Evolutionary conservation across 768 basidiomycete genomes (phyloP).

Genomic region (Rhizopogon roseolus): DNA sequence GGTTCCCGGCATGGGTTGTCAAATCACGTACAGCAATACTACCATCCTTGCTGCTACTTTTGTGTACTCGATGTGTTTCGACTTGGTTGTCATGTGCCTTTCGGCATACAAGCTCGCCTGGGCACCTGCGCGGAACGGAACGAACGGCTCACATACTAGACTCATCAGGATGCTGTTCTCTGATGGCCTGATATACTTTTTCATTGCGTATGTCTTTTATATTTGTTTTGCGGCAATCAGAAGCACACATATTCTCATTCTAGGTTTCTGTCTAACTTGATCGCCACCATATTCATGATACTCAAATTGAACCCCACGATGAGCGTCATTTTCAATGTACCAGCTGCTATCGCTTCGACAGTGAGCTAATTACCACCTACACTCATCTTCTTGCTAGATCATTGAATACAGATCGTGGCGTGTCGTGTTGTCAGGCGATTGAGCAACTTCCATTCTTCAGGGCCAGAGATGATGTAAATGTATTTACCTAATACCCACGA

Average conservation of each 20-base stretch:
- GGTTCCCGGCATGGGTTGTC: constrained; percentile 45
- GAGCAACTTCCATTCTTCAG: constrained; percentile 37
- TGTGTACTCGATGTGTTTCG: constrained; percentile 75
- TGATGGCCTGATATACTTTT: constrained; percentile 71
- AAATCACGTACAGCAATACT: constrained; percentile 57
- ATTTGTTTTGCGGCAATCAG: constrained; percentile 19
- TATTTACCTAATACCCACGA: background rate
- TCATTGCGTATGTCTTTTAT: constrained; percentile 54
- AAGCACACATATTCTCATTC: background rate
- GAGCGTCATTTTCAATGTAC: constrained; percentile 63
- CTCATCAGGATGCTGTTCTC: constrained; percentile 63
- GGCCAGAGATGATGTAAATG: constrained; percentile 26
- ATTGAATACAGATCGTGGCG: constrained; percentile 45
- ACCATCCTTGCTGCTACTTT: constrained; percentile 63
- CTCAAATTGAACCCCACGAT: constrained; percentile 62
- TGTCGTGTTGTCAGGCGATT: constrained; percentile 57
- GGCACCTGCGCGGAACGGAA: constrained; percentile 12
- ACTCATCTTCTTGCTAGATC: background rate
- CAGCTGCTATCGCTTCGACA: constrained; percentile 51
- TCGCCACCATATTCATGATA: constrained; percentile 58
- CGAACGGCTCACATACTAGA: constrained; percentile 31
- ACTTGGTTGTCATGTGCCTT: constrained; percentile 53
- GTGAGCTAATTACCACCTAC: constrained; percentile 25
- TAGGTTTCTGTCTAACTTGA: constrained; percentile 36
- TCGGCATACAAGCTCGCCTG: constrained; percentile 55